A percentile compares a stretch with the other conserved stretches of the same genome.
Conservation (phyloP, 1,284 basidiomycete species). For the Pseudomicrostroma phylloplanum region DNA sequence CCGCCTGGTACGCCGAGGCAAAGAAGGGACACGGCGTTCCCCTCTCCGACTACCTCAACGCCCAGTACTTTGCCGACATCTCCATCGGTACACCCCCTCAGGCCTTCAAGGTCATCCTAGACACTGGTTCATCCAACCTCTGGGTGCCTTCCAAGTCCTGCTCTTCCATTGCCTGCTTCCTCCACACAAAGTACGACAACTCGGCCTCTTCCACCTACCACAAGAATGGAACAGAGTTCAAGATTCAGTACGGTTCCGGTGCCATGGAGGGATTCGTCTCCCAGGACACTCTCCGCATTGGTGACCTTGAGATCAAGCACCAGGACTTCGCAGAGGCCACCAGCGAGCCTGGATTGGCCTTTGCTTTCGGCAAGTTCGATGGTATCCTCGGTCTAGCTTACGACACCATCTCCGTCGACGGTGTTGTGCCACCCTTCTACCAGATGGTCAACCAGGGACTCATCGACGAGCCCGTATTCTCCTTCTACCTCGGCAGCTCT, state of each 20-base stretch:
- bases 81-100: conserved; percentile 74
- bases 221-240: conserved; percentile 82
- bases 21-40: conserved; percentile 83
- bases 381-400: conserved; percentile 93
- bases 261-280: conserved; percentile 96
- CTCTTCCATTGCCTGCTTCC: conserved; percentile 95
- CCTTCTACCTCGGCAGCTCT: conserved; percentile 84
- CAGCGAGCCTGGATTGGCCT: conserved; percentile 92
- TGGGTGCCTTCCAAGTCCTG: conserved; percentile 87
- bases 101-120: conserved; percentile 67
- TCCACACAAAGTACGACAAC: conserved; percentile 88
- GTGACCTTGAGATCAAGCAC: conserved; percentile 69
- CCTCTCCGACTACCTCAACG: conserved; percentile 93
- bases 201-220: conserved; percentile 74
- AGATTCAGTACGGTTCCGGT: conserved; percentile 92
- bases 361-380: conserved; percentile 92
- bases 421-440: conserved; percentile 90
- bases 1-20: conserved; percentile 44
- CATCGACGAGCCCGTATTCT: conserved; percentile 79
- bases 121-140: conserved; percentile 83
- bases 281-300: conserved; percentile 73
- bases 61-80: conserved; percentile 92
- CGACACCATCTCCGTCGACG: conserved; percentile 92
- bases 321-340: conserved; percentile 95
- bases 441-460: conserved; percentile 80